phyloP scores from a whole-genome alignment of 129 eudicot species.

The Flaveria bidentis region DNA sequence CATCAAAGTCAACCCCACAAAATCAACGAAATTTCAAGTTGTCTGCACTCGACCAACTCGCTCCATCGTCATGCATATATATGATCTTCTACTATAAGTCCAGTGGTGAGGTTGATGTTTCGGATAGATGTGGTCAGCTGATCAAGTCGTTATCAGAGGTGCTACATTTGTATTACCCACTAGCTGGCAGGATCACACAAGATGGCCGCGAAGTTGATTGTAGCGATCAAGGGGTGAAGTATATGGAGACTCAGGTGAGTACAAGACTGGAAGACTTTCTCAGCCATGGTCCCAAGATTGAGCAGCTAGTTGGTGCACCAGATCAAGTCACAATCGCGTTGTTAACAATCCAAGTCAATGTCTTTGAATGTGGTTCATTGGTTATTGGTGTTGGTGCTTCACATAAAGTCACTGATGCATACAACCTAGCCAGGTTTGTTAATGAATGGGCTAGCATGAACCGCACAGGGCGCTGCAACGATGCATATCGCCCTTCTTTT shows the following conservation, averaged over 20 bases:
- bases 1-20: constrained; percentile 41
- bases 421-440: constrained; percentile 31
- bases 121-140: constrained; percentile 23
- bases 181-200: constrained; percentile 44
- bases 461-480: neutral
- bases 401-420: constrained; percentile 46
- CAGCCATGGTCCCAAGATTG: constrained; percentile 19
- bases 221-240: constrained; percentile 43
- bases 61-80: constrained; percentile 30
- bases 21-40: constrained; percentile 27
- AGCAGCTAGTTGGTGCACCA: constrained; percentile 23
- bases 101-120: neutral
- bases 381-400: constrained; percentile 47
- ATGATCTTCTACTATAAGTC: constrained; percentile 41
- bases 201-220: constrained; percentile 42
- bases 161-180: constrained; percentile 45
- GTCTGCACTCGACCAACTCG: constrained; percentile 44
- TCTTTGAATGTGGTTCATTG: constrained; percentile 49
- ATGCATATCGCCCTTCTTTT: no score
- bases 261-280: constrained; percentile 31
- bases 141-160: constrained; percentile 50
- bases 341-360: constrained; percentile 40
- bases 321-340: constrained; percentile 26
- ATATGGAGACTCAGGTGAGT: constrained; percentile 36
- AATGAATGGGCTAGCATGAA: constrained; percentile 39